Base-by-base conservation (phyloP, 2,329 filamentous ascomycete genomes). In the Alternaria longipes region DNA sequence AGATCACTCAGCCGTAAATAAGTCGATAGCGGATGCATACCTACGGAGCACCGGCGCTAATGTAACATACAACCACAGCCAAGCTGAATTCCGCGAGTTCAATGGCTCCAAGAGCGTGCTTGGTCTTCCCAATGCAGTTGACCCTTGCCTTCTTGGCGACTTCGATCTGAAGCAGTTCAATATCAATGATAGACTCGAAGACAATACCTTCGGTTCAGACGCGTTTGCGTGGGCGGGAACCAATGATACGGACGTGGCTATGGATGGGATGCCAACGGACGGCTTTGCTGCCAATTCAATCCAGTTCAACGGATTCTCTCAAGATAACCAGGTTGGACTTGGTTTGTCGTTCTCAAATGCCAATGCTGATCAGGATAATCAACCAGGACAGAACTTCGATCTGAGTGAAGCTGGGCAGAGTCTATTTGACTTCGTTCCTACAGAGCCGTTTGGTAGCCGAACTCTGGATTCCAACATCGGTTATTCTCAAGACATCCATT, bases 21-120 rank as follows among this genome's bases (percentile, higher is more conserved):
- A 50, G 22, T 38, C 38, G 26, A 44, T 22, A 42, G 52, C 51
- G 30, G 24, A 45, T 55, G 11, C 61, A 22, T 46, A 50, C 28
- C 60, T 57, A 24, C 53, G 26, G 51, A 26, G 51, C 16, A 41
- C 34, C 50, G 53, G 14, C 18, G 54, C 54, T 32, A 28, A 36
- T 36, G n/a, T 22, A 11, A 16, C 32, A 47, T 45, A 45, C 42
- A 58, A 38, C n/a, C 41, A 46, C 30, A 62, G 30, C 22, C 54
- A 55, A 49, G 47, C 46, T 32, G 53, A 54, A 40, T 58, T 55
- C 45, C 63, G 49, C 22, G 46, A 56, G 22, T 20, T 38, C 11
- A 57, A 38, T n/a, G 42, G 32, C 45, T 56, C 42, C 52, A 47
- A 32, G n/a, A 63, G 53, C 52, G 41, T 56, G 22, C 44, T 62